phyloP scores from a whole-genome alignment of 2,329 filamentous ascomycete species.

The Zymoseptoria pseudotritici region DNA sequence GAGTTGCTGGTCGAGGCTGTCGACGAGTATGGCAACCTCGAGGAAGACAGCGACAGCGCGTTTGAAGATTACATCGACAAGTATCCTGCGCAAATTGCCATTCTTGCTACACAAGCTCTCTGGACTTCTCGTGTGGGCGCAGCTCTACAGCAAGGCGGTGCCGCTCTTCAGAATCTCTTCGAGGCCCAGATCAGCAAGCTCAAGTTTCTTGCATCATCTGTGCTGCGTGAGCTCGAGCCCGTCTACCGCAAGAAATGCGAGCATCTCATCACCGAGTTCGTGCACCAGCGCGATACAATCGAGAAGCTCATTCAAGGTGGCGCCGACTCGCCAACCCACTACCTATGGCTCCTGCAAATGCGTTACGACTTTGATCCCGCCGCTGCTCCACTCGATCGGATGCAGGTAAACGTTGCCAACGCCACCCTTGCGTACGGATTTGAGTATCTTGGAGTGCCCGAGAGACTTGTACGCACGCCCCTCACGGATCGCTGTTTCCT shows the following conservation, averaged over 20 bases:
- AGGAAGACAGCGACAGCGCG: slow-evolving; percentile 59
- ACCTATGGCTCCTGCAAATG: slow-evolving; percentile 94
- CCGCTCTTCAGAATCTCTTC: slow-evolving; percentile 61
- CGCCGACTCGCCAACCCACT: slow-evolving; percentile 69
- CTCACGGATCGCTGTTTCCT: slow-evolving; percentile 98
- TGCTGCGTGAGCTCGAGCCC: slow-evolving; percentile 79
- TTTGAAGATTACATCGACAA: slow-evolving; percentile 73
- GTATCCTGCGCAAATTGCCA: slow-evolving; percentile 91
- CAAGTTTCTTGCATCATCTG: slow-evolving; percentile 75
- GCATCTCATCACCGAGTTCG: slow-evolving; percentile 96
- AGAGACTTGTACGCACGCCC: slow-evolving; percentile 91
- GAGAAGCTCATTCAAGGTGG: slow-evolving; percentile 72
- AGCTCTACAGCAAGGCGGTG: slow-evolving; percentile 64
- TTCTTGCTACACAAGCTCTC: slow-evolving; percentile 84
- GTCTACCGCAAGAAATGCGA: slow-evolving; percentile 95
- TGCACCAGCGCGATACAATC: slow-evolving; percentile 92
- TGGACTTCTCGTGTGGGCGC: slow-evolving; percentile 87
- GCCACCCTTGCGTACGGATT: slow-evolving; percentile 93
- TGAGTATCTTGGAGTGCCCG: slow-evolving; percentile 93
- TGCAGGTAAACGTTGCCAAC: slow-evolving; percentile 95
- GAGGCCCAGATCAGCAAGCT: slow-evolving; percentile 80
- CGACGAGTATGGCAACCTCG: slow-evolving; percentile 64
- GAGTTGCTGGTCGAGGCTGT: slow-evolving; percentile 84
- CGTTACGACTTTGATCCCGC: slow-evolving; percentile 82
- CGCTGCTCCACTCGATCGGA: slow-evolving; percentile 71